Conservation (phyloP, 2,329 filamentous ascomycete species). For the Fusarium camptoceras region DNA sequence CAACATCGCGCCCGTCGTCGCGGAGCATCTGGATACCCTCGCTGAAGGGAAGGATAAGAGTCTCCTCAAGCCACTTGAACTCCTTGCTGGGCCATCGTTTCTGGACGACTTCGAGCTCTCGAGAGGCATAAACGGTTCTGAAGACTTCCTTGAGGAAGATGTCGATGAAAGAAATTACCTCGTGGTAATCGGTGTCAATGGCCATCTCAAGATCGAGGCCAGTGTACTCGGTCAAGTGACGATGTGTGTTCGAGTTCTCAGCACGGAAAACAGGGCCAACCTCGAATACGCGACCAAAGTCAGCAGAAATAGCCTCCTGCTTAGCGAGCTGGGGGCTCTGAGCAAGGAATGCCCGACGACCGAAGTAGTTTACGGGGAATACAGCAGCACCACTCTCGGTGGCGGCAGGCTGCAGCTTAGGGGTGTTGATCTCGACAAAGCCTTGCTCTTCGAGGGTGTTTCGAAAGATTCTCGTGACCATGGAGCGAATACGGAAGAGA, state of each 20-base stretch:
- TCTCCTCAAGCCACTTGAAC: constrained; percentile 87
- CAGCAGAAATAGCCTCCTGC: constrained; percentile 90
- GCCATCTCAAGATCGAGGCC: constrained; percentile 94
- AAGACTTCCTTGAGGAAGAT: constrained; percentile 81
- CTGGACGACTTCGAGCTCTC: constrained; percentile 83
- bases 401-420: constrained; percentile 88
- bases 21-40: constrained; percentile 86
- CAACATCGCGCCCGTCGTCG: constrained; percentile 81
- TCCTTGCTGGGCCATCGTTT: constrained; percentile 88
- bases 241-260: constrained; percentile 95
- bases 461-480: constrained; percentile 84
- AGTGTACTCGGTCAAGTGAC: constrained; percentile 94
- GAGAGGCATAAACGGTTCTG: constrained; percentile 56
- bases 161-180: constrained; percentile 84
- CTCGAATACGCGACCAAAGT: constrained; percentile 91
- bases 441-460: constrained; percentile 76
- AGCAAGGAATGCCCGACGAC: constrained; percentile 84
- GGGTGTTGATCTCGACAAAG: constrained; percentile 94
- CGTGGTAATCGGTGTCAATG: constrained; percentile 89
- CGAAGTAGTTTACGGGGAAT: constrained; percentile 93
- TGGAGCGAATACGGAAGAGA: constrained; percentile 88
- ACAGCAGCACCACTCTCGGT: constrained; percentile 93
- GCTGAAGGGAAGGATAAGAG: constrained; percentile 81
- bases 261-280: constrained; percentile 80
- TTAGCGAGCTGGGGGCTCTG: constrained; percentile 94